Conservation (phyloP, 1,284 basidiomycete species). For the Chalciporus sp. region DNA sequence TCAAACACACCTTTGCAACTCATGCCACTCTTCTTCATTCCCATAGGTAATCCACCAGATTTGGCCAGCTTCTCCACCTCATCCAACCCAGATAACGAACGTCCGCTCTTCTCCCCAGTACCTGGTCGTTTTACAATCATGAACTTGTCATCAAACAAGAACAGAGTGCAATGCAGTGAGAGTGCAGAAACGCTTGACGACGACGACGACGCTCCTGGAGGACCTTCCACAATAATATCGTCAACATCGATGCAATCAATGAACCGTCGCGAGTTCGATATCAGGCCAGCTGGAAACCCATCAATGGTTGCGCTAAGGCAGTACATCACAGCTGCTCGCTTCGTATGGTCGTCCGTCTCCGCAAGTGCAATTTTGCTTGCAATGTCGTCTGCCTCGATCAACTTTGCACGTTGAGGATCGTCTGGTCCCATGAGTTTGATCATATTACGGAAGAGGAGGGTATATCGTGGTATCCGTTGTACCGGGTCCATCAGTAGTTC, state of each 20-base stretch:
- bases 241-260: conserved; percentile 95
- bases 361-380: conserved; percentile 92
- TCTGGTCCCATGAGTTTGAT: conserved; percentile 80
- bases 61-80: conserved; percentile 80
- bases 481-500: conserved; percentile 99
- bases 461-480: conserved; percentile 97
- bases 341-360: conserved; percentile 90
- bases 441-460: conserved; percentile 90
- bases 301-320: conserved; percentile 86
- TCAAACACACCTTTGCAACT: conserved; percentile 87
- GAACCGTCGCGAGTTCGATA: conserved; percentile 85
- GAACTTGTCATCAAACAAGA: conserved; percentile 95
- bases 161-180: conserved; percentile 82
- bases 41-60: conserved; percentile 54
- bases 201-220: conserved; percentile 44
- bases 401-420: conserved; percentile 78
- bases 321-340: conserved; percentile 87
- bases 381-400: conserved; percentile 86
- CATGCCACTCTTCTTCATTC: conserved; percentile 79
- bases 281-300: conserved; percentile 85
- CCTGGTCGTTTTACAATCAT: conserved; percentile 88
- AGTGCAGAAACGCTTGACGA: conserved; percentile 40
- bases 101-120: conserved; percentile 72
- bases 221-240: conserved; percentile 66
- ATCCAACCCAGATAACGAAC: conserved; percentile 81